Conservation (phyloP, 2,329 filamentous ascomycete genomes). For the Aspergillus melleus region DNA sequence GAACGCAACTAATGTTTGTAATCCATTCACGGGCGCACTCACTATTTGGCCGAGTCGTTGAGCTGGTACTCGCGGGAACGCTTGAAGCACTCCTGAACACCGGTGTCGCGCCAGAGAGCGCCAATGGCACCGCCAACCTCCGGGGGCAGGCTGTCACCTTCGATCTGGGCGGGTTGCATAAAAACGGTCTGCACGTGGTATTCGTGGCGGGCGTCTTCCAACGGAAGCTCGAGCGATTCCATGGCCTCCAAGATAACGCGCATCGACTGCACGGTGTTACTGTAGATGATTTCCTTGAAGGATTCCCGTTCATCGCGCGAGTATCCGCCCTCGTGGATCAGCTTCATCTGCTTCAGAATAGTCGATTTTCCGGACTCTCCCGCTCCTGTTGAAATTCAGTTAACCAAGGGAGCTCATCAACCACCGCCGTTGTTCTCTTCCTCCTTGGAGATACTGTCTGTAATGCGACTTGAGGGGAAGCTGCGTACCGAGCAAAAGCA, state of each 20-base stretch:
- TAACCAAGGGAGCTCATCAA: conserved; percentile 13
- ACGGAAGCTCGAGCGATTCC: conserved; percentile 71
- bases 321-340: conserved; percentile 98
- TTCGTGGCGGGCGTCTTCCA: conserved; percentile 89
- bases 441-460: background rate
- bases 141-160: conserved; percentile 89
- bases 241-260: conserved; percentile 69
- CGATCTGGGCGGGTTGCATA: conserved; percentile 96
- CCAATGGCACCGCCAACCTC: conserved; percentile 93
- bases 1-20: background rate
- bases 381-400: conserved; percentile 62
- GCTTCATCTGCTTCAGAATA: conserved; percentile 97
- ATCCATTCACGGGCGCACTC: conserved; percentile 43
- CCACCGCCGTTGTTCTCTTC: background rate
- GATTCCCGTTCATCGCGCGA: conserved; percentile 80
- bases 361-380: conserved; percentile 97
- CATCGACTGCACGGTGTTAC: conserved; percentile 70
- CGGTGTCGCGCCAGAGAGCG: conserved; percentile 87
- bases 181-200: conserved; percentile 98
- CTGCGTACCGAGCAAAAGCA: conserved; percentile 87
- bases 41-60: conserved; percentile 97
- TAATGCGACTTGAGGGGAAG: background rate
- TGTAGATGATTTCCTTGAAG: conserved; percentile 72
- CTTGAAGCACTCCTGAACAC: conserved; percentile 94
- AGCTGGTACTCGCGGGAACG: conserved; percentile 93